A percentile compares a stretch with the other conserved stretches of the same genome.
phyloP scores from a whole-genome alignment of 768 basidiomycete genomes.

The Auricularia cornea region DNA sequence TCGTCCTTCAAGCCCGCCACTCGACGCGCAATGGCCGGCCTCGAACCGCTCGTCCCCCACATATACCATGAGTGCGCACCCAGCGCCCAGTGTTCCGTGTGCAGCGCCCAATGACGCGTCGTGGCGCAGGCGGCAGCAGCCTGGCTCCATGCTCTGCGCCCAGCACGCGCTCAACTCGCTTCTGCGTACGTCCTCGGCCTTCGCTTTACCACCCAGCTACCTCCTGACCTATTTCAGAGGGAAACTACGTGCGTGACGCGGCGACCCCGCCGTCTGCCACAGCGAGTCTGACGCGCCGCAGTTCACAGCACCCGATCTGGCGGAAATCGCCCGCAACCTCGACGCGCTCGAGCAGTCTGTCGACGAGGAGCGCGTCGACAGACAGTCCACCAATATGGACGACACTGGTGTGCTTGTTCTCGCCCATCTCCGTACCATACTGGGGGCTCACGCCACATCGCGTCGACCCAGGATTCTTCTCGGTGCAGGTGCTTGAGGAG shows the following conservation, averaged over 20 bases:
- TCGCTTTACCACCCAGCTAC: not conserved
- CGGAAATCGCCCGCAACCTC: conserved; percentile 58
- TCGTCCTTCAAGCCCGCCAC: not conserved
- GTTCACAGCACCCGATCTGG: conserved; percentile 76
- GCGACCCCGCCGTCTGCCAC: not conserved
- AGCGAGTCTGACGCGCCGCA: conserved; percentile 22
- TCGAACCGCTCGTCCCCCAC: conserved; percentile 42
- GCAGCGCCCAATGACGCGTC: not conserved
- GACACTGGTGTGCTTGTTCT: conserved; percentile 55
- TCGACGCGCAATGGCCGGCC: conserved; percentile 41
- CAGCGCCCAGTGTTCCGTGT: not conserved
- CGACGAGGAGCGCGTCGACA: conserved; percentile 39
- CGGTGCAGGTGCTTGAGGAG: conserved; percentile 78
- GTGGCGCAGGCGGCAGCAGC: conserved; percentile 38
- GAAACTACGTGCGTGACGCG: conserved; percentile 37
- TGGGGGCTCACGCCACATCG: not conserved
- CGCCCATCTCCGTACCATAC: not conserved
- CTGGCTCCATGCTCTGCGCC: conserved; percentile 77
- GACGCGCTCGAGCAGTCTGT: conserved; percentile 60
- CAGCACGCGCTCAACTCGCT: conserved; percentile 80
- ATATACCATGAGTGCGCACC: conserved; percentile 64
- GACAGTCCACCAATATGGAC: conserved; percentile 68
- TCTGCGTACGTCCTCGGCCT: conserved; percentile 62
- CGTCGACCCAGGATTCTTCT: conserved; percentile 85
- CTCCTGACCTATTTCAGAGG: conserved; percentile 25